phyloP scores from a whole-genome alignment of 768 basidiomycete genomes.

The Boletus vermiculosoides region DNA sequence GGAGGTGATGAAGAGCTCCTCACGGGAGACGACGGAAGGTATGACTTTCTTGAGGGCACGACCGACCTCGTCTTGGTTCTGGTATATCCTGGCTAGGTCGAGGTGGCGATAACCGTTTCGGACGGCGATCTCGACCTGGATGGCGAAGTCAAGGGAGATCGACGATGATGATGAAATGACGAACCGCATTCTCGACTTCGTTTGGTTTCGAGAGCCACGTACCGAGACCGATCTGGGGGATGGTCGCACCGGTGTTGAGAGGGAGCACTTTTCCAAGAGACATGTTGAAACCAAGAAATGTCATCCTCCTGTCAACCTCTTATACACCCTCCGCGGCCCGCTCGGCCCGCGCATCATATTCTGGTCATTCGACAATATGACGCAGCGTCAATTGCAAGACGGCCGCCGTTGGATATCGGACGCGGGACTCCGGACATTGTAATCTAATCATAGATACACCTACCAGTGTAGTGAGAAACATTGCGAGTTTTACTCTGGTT shows the following conservation, averaged over 20 bases:
- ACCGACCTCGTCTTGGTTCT: constrained; percentile 78
- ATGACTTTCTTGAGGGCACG: constrained; percentile 74
- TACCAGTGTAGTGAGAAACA: neutral
- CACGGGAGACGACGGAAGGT: constrained; percentile 72
- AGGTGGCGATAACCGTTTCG: constrained; percentile 79
- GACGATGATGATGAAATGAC: constrained; percentile 13
- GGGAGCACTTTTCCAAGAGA: constrained; percentile 39
- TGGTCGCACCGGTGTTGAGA: constrained; percentile 47
- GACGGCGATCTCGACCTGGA: constrained; percentile 72
- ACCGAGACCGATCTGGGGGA: constrained; percentile 81
- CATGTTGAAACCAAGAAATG: constrained; percentile 29
- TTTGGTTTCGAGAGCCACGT: constrained; percentile 77
- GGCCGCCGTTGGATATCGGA: neutral
- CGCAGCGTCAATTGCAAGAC: neutral
- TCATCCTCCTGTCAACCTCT: neutral
- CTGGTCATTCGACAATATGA: neutral
- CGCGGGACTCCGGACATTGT: neutral
- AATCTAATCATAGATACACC: neutral
- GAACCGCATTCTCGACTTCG: constrained; percentile 72
- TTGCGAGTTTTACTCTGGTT: no score
- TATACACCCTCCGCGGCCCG: constrained; percentile 5
- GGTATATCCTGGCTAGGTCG: constrained; percentile 78
- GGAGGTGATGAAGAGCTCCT: constrained; percentile 78
- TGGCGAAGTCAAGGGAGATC: neutral
- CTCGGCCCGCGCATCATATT: neutral